Evolutionary conservation across 2,329 filamentous ascomycete genomes (phyloP).

Genomic region (Colletotrichum endophyticum): DNA sequence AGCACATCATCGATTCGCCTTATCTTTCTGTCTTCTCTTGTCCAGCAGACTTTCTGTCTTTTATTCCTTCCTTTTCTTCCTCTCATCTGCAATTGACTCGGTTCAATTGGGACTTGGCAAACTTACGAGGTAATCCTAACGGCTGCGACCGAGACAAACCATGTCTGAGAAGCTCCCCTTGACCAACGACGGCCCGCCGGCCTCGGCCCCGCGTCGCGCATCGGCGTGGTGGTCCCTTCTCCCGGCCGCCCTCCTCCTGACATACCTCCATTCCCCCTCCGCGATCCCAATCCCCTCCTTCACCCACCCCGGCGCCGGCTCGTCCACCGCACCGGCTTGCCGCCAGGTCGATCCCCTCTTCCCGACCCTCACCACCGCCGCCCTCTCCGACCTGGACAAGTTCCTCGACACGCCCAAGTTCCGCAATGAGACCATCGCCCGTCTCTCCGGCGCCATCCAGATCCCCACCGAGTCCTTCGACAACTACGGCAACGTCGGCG

Average conservation of each 20-base stretch:
- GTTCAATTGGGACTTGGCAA: not conserved
- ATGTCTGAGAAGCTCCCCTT: constrained; percentile 19
- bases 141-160: not conserved
- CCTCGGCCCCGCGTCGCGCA: not conserved
- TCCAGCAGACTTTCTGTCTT: not conserved
- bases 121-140: not conserved
- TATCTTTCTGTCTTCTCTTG: not conserved
- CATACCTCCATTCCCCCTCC: constrained; percentile 14
- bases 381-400: constrained; percentile 34
- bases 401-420: constrained; percentile 35
- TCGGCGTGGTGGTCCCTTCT: constrained; percentile 17
- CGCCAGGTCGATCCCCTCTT: constrained; percentile 37
- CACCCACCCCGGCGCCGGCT: not conserved
- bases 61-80: not conserved
- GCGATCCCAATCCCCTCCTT: not conserved
- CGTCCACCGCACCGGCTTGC: constrained; percentile 25
- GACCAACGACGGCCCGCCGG: not conserved
- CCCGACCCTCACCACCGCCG: constrained; percentile 27
- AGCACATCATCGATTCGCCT: not conserved
- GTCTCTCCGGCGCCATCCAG: constrained; percentile 51
- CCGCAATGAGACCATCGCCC: constrained; percentile 34
- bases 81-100: not conserved
- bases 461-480: constrained; percentile 62
- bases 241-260: constrained; percentile 11
- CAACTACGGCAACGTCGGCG: constrained; percentile 56